Conservation (phyloP, 345 rosid species). For the Diplotaxis tenuifolia region DNA sequence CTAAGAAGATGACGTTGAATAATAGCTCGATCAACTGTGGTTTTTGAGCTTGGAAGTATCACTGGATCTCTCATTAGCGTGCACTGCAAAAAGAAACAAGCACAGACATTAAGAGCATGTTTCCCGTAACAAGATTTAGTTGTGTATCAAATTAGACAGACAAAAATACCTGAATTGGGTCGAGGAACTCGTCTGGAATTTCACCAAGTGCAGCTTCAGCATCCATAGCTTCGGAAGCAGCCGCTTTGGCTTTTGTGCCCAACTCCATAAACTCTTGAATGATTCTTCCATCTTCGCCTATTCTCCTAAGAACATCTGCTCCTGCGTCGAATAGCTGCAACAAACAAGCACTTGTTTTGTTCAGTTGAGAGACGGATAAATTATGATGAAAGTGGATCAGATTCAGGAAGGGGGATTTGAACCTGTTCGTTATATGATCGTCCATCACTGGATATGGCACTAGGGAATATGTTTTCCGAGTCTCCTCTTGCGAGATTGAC, state of each 20-base stretch:
- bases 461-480: constrained; percentile 66
- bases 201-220: constrained; percentile 95
- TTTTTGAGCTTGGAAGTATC: constrained; percentile 82
- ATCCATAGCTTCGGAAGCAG: constrained; percentile 95
- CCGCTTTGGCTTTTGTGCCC: constrained; percentile 78
- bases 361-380: constrained; percentile 1
- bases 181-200: constrained; percentile 98
- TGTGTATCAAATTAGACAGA: neutral
- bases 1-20: constrained; percentile 99
- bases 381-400: constrained; percentile 4
- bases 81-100: constrained; percentile 45
- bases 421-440: constrained; percentile 98
- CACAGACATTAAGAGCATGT: neutral
- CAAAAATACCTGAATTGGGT: constrained; percentile 41
- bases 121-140: neutral
- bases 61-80: constrained; percentile 98
- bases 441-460: constrained; percentile 93
- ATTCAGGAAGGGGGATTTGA: constrained; percentile 1
- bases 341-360: constrained; percentile 10
- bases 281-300: constrained; percentile 74
- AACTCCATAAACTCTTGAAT: constrained; percentile 73
- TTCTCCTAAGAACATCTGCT: constrained; percentile 74
- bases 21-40: constrained; percentile 80
- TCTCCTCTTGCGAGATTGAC: constrained; percentile 94
- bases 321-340: constrained; percentile 84